Evolutionary conservation across 345 rosid species (phyloP).

Genomic region (Rubroshorea leprosula): DNA sequence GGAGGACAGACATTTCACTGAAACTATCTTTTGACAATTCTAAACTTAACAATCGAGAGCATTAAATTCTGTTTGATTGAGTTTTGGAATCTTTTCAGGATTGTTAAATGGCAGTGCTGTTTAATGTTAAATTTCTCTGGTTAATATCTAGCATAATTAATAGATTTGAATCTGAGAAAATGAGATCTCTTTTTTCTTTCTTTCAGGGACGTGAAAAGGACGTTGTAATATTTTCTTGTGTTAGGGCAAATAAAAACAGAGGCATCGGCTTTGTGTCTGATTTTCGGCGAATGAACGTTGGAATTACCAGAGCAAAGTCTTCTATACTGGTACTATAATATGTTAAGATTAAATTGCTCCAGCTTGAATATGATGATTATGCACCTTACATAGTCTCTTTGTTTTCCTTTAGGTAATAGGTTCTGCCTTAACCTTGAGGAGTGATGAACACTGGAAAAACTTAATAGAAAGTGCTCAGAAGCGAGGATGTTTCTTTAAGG

Average conservation of each 20-base stretch:
- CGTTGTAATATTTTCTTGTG: conserved; percentile 90
- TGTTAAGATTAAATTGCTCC: neutral
- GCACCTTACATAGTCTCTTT: conserved; percentile 1
- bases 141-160: conserved; percentile 1
- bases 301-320: conserved; percentile 89
- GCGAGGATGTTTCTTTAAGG: conserved; percentile 60
- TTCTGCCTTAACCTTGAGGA: conserved; percentile 64
- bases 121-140: neutral
- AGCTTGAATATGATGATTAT: neutral
- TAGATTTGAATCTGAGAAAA: neutral
- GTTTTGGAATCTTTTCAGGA: too few relatives aligned
- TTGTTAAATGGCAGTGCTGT: too few relatives aligned
- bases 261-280: conserved; percentile 83
- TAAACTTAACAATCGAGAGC: too few relatives aligned
- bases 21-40: too few relatives aligned
- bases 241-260: conserved; percentile 65
- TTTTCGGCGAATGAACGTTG: conserved; percentile 91
- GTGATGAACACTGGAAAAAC: conserved; percentile 74
- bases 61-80: too few relatives aligned
- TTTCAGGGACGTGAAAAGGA: conserved; percentile 92
- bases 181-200: conserved; percentile 2
- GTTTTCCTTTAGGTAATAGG: conserved; percentile 67
- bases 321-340: conserved; percentile 58
- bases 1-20: too few relatives aligned
- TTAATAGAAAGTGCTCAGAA: conserved; percentile 71